These are phyloP conservation scores for Blastocystis sp. DNA, from an alignment of 352 stramenopile genomes.

Conservation along the genomic window DNA sequence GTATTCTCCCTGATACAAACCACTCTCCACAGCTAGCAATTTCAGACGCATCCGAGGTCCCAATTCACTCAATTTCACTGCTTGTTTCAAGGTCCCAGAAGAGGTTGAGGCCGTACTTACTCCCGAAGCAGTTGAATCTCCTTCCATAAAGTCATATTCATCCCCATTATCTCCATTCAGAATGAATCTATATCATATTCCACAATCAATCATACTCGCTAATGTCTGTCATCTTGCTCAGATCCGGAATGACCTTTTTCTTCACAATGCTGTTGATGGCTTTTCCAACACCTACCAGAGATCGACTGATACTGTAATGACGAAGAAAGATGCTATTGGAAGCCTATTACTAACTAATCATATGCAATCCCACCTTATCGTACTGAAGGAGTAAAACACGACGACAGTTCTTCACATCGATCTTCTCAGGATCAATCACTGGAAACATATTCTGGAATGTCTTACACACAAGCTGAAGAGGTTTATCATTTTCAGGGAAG, in stretches of 20 bases:
- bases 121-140: slow-evolving; percentile 68
- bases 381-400: slow-evolving; percentile 93
- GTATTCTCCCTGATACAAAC: slow-evolving; percentile 86
- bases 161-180: neutral
- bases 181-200: slow-evolving; percentile 21
- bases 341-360: too few relatives aligned
- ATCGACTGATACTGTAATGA: slow-evolving; percentile 22
- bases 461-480: slow-evolving; percentile 85
- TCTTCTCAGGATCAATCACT: slow-evolving; percentile 88
- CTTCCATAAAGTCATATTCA: slow-evolving; percentile 65
- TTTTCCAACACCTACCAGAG: neutral
- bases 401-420: slow-evolving; percentile 86
- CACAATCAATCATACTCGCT: slow-evolving; percentile 81
- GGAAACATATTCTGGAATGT: slow-evolving; percentile 99
- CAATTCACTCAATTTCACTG: slow-evolving; percentile 85
- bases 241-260: slow-evolving; percentile 68
- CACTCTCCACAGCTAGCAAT: slow-evolving; percentile 89
- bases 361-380: slow-evolving; percentile 71
- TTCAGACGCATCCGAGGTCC: slow-evolving; percentile 85
- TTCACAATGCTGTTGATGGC: slow-evolving; percentile 45
- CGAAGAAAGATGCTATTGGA: slow-evolving; percentile 40
- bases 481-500: slow-evolving; percentile 79
- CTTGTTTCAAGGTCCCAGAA: slow-evolving; percentile 74
- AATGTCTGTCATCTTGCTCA: slow-evolving; percentile 88
- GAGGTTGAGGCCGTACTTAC: neutral